Conservation (phyloP, 495 filamentous ascomycete species). For the Cercophora scortea region DNA sequence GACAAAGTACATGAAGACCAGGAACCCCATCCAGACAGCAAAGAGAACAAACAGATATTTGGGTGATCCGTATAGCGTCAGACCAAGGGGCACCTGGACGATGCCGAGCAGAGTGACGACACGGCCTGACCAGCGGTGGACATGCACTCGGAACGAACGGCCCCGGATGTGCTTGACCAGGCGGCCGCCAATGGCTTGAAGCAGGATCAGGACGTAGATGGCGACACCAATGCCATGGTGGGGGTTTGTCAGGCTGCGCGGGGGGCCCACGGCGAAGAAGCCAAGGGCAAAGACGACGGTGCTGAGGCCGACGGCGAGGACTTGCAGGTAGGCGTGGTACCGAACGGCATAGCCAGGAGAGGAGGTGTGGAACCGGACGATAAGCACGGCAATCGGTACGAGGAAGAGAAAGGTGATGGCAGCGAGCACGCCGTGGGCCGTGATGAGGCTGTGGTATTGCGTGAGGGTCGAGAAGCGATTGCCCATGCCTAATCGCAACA, state of each 20-base stretch:
- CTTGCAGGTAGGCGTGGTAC: slow-evolving; percentile 78
- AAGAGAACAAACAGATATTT: slow-evolving; percentile 78
- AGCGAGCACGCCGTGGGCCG: slow-evolving; percentile 77
- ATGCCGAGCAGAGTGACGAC: slow-evolving; percentile 70
- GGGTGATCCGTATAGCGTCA: slow-evolving; percentile 90
- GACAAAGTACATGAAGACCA: slow-evolving; percentile 64
- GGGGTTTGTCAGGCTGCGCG: slow-evolving; percentile 78
- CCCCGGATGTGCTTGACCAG: slow-evolving; percentile 53
- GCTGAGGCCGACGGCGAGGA: slow-evolving; percentile 63
- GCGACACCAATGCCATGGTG: slow-evolving; percentile 91
- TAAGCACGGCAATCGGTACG: slow-evolving; percentile 69
- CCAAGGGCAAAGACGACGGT: slow-evolving; percentile 72
- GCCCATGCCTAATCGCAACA: slow-evolving; percentile 62
- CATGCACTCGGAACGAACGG: slow-evolving; percentile 61
- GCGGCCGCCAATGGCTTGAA: slow-evolving; percentile 73
- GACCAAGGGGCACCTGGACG: slow-evolving; percentile 78
- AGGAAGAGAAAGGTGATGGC: slow-evolving; percentile 82
- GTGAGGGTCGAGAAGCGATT: slow-evolving; percentile 72
- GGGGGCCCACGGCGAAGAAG: slow-evolving; percentile 69
- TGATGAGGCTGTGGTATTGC: slow-evolving; percentile 71
- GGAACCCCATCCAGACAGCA: slow-evolving; percentile 58
- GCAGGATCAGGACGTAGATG: slow-evolving; percentile 75
- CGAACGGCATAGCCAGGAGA: slow-evolving; percentile 61
- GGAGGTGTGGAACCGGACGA: slow-evolving; percentile 59
- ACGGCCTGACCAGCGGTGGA: slow-evolving; percentile 86